Conservation (phyloP, 1,284 basidiomycete species). For the Ganoderma lingzhi region DNA sequence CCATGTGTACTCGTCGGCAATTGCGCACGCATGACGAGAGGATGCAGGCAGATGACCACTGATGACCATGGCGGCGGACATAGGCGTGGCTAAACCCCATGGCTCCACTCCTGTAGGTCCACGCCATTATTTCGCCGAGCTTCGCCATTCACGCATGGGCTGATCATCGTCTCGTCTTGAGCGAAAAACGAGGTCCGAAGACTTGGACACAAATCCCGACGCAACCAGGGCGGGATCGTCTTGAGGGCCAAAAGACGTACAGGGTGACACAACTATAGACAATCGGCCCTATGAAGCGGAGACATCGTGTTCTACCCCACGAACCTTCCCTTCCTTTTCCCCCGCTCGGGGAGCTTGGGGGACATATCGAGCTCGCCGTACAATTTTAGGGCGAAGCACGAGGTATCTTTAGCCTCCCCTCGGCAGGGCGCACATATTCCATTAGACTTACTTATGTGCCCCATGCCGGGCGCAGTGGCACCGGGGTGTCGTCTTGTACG, state of each 20-base stretch:
- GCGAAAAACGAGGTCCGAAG: not conserved
- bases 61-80: not conserved
- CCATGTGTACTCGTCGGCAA: conserved; percentile 1
- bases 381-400: conserved; percentile 6
- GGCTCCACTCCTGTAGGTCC: not conserved
- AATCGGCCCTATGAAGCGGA: not conserved
- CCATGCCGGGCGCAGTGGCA: conserved; percentile 1
- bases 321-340: not conserved
- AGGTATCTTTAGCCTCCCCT: conserved; percentile 10
- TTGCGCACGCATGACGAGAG: conserved; percentile 3
- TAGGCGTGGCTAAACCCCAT: conserved; percentile 5
- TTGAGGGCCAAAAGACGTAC: not conserved
- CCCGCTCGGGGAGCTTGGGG: not conserved
- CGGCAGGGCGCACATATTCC: conserved; percentile 4
- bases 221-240: not conserved
- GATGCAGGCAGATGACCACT: not conserved
- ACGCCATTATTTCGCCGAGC: not conserved
- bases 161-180: not conserved
- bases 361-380: conserved; percentile 5
- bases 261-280: too few species aligned
- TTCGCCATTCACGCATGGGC: not conserved
- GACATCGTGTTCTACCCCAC: not conserved
- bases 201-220: not conserved
- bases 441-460: conserved; percentile 1
- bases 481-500: not conserved